A percentile compares a stretch with the other conserved stretches of the same genome.
These are phyloP conservation scores for Lentinula boryana DNA, from an alignment of 768 basidiomycete species.

Conservation along the genomic window DNA sequence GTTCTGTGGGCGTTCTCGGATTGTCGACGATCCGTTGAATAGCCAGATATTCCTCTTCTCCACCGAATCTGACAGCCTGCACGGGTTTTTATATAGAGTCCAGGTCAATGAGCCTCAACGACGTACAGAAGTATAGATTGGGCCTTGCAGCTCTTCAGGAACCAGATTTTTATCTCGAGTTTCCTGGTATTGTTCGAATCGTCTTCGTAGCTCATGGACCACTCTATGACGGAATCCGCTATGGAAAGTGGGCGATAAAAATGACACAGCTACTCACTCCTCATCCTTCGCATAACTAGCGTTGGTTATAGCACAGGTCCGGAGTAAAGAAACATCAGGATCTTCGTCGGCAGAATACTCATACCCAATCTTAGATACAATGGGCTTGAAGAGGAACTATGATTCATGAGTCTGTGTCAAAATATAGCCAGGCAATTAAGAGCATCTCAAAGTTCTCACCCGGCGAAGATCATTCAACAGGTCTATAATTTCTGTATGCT, in stretches of 20 bases:
- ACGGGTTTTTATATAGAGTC: background rate
- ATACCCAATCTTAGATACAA: constrained; percentile 76
- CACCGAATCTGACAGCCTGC: constrained; percentile 71
- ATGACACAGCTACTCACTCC: constrained; percentile 15
- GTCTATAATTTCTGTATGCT: constrained; percentile 49
- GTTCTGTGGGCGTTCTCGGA: constrained; percentile 66
- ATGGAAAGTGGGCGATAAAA: constrained; percentile 13
- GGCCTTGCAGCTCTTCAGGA: constrained; percentile 68
- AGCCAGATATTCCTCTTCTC: constrained; percentile 67
- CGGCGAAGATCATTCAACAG: constrained; percentile 55
- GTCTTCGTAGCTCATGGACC: constrained; percentile 59
- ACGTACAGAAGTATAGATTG: constrained; percentile 48
- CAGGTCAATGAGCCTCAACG: background rate
- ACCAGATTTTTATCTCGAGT: constrained; percentile 74
- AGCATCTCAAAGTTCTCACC: constrained; percentile 25
- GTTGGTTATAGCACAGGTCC: constrained; percentile 64
- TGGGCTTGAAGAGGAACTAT: constrained; percentile 63
- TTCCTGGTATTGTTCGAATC: constrained; percentile 66
- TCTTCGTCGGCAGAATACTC: constrained; percentile 64
- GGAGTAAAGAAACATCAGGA: constrained; percentile 61
- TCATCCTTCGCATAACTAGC: constrained; percentile 42
- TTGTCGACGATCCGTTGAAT: constrained; percentile 63
- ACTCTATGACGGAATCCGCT: constrained; percentile 4
- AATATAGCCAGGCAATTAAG: background rate
- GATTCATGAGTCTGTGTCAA: background rate